A percentile compares a stretch with the other conserved stretches of the same genome.
phyloP scores from a whole-genome alignment of 2,329 filamentous ascomycete genomes.

The Fusarium pseudonygamai region DNA sequence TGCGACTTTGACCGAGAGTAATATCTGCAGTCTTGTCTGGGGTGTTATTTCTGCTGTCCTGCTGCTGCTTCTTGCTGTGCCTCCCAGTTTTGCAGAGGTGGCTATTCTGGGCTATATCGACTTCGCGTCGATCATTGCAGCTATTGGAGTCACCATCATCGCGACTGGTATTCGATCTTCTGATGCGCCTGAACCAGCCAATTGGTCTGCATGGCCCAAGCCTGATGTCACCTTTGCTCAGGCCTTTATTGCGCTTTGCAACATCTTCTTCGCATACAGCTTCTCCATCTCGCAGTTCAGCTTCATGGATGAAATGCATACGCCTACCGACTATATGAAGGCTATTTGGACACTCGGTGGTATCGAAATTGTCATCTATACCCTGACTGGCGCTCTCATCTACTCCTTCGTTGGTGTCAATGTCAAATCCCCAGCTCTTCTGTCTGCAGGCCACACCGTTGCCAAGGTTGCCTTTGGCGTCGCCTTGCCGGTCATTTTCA shows the following conservation, averaged over 20 bases:
- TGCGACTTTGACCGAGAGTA: conserved; percentile 67
- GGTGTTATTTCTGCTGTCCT: conserved; percentile 52
- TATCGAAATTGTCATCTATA: conserved; percentile 70
- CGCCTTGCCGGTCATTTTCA: conserved; percentile 73
- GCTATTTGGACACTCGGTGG: conserved; percentile 68
- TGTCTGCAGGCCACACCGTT: conserved; percentile 64
- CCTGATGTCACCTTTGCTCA: conserved; percentile 55
- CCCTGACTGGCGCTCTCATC: conserved; percentile 69
- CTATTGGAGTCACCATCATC: conserved; percentile 71
- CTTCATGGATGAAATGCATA: conserved; percentile 59
- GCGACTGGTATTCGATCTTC: conserved; percentile 60
- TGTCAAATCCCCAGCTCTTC: conserved; percentile 71
- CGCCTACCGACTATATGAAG: conserved; percentile 52
- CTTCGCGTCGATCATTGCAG: conserved; percentile 51
- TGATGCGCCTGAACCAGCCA: conserved; percentile 19
- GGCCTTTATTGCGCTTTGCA: conserved; percentile 67
- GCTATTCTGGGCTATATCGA: conserved; percentile 41
- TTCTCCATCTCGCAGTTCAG: conserved; percentile 55
- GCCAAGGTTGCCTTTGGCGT: conserved; percentile 52
- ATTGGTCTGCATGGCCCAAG: conserved; percentile 52
- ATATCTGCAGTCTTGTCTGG: conserved; percentile 51
- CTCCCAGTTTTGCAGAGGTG: conserved; percentile 51
- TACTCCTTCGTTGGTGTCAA: conserved; percentile 71
- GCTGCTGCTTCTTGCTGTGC: conserved; percentile 52
- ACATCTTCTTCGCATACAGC: conserved; percentile 74